Conservation (phyloP, 345 rosid genomes). For the Arabidopsis thaliana region TAIR10.1 NC_003074.8:857001-857500, state of each 20-base stretch:
- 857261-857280: conserved; percentile 92
- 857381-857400: conserved; percentile 93
- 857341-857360: conserved; percentile 94
- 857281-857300: conserved; percentile 98
- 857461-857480: conserved; percentile 84
- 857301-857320: conserved; percentile 88
- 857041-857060: conserved; percentile 79
- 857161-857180: background rate
- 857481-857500: conserved; percentile 86
- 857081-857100: conserved; percentile 96
- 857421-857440: conserved; percentile 93
- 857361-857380: conserved; percentile 95
- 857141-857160: background rate
- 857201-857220: conserved; percentile 3
- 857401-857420: conserved; percentile 75
- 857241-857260: conserved; percentile 93
- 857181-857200: conserved; percentile 2
- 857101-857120: conserved; percentile 96
- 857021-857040: conserved; percentile 49
- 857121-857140: conserved; percentile 87
- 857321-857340: conserved; percentile 97
- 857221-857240: conserved; percentile 61
- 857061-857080: conserved; percentile 94
- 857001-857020: conserved; percentile 52
- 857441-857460: conserved; percentile 79